Evolutionary conservation across 2,329 filamentous ascomycete species (phyloP).

Genomic region (Venturia pyrina): DNA sequence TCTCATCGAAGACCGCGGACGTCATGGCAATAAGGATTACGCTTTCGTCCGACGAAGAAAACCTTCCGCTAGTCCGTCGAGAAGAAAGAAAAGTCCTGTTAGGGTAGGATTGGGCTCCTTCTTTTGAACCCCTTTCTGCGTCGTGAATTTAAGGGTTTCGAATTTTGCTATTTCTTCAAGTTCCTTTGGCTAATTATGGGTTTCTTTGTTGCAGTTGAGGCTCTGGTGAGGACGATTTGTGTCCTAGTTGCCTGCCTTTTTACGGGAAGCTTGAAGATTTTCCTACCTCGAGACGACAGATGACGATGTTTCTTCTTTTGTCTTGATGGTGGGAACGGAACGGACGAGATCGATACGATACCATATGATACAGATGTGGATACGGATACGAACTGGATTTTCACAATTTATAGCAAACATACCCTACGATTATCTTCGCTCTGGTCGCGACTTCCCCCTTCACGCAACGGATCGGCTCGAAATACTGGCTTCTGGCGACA

Average conservation of each 20-base stretch:
- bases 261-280: neutral
- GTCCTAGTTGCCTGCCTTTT: neutral
- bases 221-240: neutral
- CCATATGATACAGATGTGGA: neutral
- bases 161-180: neutral
- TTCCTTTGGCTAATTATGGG: neutral
- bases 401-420: neutral
- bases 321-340: neutral
- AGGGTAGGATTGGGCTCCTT: constrained; percentile 4
- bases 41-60: constrained; percentile 32
- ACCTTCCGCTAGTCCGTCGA: constrained; percentile 3
- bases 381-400: neutral
- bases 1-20: constrained; percentile 32
- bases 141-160: neutral
- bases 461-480: neutral
- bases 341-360: neutral
- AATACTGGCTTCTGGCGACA: neutral
- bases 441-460: neutral
- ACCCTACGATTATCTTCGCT: neutral
- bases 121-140: neutral
- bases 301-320: too few species aligned
- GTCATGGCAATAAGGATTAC: constrained; percentile 28
- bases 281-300: neutral
- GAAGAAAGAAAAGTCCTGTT: constrained; percentile 7
- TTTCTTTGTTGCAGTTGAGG: neutral